A percentile compares a stretch with the other conserved stretches of the same genome.
phyloP scores from a whole-genome alignment of 495 filamentous ascomycete species.

The Hypoxylon trugodes region DNA sequence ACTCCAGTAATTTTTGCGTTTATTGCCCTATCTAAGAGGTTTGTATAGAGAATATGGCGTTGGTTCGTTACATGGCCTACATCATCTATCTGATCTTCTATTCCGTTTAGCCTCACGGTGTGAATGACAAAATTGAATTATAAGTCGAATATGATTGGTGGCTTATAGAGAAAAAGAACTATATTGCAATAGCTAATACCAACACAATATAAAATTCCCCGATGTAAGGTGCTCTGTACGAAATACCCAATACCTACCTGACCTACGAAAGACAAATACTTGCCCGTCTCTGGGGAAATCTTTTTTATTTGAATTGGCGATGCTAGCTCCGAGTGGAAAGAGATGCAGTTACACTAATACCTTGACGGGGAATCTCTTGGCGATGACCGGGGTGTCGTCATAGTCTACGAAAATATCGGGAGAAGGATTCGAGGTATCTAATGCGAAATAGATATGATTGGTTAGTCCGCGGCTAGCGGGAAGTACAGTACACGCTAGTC shows the following conservation, averaged over 20 bases:
- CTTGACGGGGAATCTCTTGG: slow-evolving; percentile 37
- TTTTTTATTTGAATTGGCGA: no score
- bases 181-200: neutral
- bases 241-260: slow-evolving; percentile 20
- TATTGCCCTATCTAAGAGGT: no score
- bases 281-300: no score
- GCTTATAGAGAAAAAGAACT: slow-evolving; percentile 5
- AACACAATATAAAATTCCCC: slow-evolving; percentile 14
- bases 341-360: slow-evolving; percentile 25
- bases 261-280: neutral
- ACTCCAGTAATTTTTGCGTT: neutral
- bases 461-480: slow-evolving; percentile 21
- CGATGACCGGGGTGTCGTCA: slow-evolving; percentile 38
- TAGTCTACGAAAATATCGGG: slow-evolving; percentile 30
- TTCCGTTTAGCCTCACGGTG: slow-evolving; percentile 4
- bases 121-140: neutral
- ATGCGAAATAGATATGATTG: slow-evolving; percentile 35
- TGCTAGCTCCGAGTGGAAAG: slow-evolving; percentile 16
- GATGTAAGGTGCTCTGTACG: slow-evolving; percentile 32
- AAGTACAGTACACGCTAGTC: slow-evolving; percentile 22
- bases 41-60: slow-evolving; percentile 2
- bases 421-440: slow-evolving; percentile 32
- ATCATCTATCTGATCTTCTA: neutral
- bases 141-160: neutral
- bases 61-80: slow-evolving; percentile 17